Evolutionary conservation across 78 protist species (phyloP).

Genomic region (Emiliania huxleyi): DNA sequence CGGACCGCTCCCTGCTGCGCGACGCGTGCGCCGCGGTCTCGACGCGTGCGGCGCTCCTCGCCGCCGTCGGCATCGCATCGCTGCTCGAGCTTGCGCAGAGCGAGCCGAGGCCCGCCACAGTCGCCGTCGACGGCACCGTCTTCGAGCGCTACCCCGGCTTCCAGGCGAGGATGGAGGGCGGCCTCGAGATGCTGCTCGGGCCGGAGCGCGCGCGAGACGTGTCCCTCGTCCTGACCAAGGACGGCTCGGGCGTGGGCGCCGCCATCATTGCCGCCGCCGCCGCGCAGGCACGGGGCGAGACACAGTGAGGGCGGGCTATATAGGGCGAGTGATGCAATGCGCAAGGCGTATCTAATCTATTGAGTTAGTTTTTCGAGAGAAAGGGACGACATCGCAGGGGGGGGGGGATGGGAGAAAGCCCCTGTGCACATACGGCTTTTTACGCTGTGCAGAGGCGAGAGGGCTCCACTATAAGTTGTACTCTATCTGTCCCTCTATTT

Average conservation of each 20-base stretch:
- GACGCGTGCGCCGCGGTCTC: conserved; percentile 9
- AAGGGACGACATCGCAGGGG: too few relatives aligned
- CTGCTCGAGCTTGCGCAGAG: not conserved
- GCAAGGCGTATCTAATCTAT: too few relatives aligned
- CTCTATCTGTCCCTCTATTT: too few relatives aligned
- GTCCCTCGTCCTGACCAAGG: not conserved
- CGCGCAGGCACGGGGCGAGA: too few relatives aligned
- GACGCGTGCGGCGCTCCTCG: conserved; percentile 48
- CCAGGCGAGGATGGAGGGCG: not conserved
- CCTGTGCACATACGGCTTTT: too few relatives aligned
- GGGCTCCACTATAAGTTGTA: too few relatives aligned
- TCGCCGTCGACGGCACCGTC: conserved; percentile 56
- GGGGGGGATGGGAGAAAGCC: too few relatives aligned
- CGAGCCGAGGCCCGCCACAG: not conserved
- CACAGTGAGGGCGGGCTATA: too few relatives aligned
- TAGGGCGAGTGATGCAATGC: too few relatives aligned
- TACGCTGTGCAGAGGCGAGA: too few relatives aligned
- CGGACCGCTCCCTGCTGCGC: not conserved
- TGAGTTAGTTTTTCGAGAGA: too few relatives aligned
- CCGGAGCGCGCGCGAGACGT: not conserved
- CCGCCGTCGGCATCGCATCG: conserved; percentile 33
- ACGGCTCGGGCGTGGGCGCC: conserved; percentile 47
- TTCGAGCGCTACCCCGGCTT: conserved; percentile 33
- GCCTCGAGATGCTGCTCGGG: not conserved
- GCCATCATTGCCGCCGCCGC: conserved; percentile 51